Percentiles rank a stretch among this genome's conserved stretches.
Conservation (phyloP, 2,329 filamentous ascomycete genomes). For the Nigrospora osmanthi region DNA sequence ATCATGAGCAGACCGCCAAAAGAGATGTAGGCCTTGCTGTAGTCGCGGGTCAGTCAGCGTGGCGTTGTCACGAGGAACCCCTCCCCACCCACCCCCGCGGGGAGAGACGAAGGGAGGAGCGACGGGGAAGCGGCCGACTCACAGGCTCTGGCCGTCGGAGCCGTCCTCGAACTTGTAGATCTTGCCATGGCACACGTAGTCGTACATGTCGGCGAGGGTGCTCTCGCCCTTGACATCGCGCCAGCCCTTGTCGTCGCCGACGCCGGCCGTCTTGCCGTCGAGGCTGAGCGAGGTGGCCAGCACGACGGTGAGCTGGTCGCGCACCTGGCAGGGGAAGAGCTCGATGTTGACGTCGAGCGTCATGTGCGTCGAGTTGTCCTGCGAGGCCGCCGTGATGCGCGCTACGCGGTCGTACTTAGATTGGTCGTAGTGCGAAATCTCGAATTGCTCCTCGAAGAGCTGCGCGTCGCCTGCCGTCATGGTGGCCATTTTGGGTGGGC, state of each 20-base stretch:
- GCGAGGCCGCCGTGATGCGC: slow-evolving; percentile 70
- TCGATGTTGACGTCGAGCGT: slow-evolving; percentile 91
- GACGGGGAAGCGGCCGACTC: slow-evolving; percentile 28
- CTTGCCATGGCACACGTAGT: slow-evolving; percentile 85
- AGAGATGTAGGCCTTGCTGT: slow-evolving; percentile 85
- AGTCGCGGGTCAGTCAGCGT: no score
- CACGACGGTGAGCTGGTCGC: slow-evolving; percentile 72
- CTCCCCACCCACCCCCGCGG: no score
- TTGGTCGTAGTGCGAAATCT: slow-evolving; percentile 68
- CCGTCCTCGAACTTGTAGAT: slow-evolving; percentile 83
- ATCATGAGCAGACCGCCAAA: slow-evolving; percentile 89
- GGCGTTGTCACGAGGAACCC: no score
- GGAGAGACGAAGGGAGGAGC: no score
- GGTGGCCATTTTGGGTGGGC: slow-evolving; percentile 3
- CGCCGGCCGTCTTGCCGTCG: slow-evolving; percentile 52
- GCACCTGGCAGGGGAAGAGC: slow-evolving; percentile 69
- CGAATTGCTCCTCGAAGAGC: slow-evolving; percentile 91
- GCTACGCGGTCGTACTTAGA: slow-evolving; percentile 94
- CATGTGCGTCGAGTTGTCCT: slow-evolving; percentile 68
- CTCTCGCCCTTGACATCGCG: slow-evolving; percentile 59
- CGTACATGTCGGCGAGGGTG: slow-evolving; percentile 69
- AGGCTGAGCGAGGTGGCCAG: slow-evolving; percentile 80
- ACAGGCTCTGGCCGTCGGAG: slow-evolving; percentile 77
- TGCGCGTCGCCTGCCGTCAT: slow-evolving; percentile 73
- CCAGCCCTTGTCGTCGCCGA: slow-evolving; percentile 59